Base-by-base conservation (phyloP, 1,284 basidiomycete genomes). In the Gymnopus androsaceus region DNA sequence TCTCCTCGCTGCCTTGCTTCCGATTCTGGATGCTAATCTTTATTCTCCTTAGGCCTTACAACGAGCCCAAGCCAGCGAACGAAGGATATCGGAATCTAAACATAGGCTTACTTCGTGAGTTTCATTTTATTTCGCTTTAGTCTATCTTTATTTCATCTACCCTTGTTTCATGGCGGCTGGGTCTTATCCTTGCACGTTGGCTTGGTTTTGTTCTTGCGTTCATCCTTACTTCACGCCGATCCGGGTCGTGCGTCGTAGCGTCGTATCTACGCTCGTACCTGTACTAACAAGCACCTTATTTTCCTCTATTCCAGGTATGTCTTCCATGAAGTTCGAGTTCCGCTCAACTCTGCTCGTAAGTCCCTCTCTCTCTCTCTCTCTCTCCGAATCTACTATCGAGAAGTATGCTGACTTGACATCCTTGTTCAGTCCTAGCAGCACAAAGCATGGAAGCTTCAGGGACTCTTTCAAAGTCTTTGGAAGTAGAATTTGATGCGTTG, bases 281-380 rank as follows among this genome's bases (percentile, higher is more conserved):
- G n/a, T n/a, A n/a, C n/a, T n/a, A n/a, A n/a, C n/a, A n/a, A n/a
- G 9, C 14, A 11, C 17, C 17, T 11, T 28, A 40, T 27, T 25
- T 23, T 19, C 28, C 1, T 41, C 21, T 17, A 11, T 49, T 21
- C 37, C 46, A 85, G 84, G 27, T 87, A 88, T 67, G 87, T 88
- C 30, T 83, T 88, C 71, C 82, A 85, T 72, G 83, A 83, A 77
- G 92, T 94, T 67, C 85, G 94, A 61, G 94, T 96, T 40, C 94
- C 94, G 17, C 77, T 96, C 58, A 95, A 96, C 67, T 95, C 92
- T 36, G 94, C 93, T 1, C 74, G n/a, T n/a, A n/a, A n/a, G n/a
- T n/a, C n/a, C n/a, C n/a, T n/a, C n/a, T n/a, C n/a, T n/a, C n/a
- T n/a, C n/a, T n/a, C n/a, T n/a, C n/a, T n/a, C n/a, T n/a, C n/a